Percentiles rank a stretch among this genome's conserved stretches.
phyloP scores from a whole-genome alignment of 2,329 filamentous ascomycete species.

The Fusarium sp. region DNA sequence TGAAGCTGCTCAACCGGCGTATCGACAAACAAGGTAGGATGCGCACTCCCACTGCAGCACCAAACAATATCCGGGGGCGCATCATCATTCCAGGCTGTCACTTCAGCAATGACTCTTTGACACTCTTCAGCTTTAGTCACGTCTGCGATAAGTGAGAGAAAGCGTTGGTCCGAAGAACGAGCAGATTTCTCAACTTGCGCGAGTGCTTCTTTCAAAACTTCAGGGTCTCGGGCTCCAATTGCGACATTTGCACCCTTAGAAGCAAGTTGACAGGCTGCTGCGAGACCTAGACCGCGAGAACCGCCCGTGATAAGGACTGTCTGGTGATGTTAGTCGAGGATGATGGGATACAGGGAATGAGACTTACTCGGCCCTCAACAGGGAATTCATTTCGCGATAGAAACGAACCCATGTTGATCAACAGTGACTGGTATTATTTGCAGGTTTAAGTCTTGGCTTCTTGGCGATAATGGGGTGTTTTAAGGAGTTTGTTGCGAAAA shows the following conservation, averaged over 20 bases:
- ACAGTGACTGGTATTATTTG: fast-evolving
- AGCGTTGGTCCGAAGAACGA: constrained; percentile 14
- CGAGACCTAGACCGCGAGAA: constrained; percentile 27
- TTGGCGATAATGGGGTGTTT: neutral
- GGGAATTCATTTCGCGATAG: constrained; percentile 21
- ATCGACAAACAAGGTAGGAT: constrained; percentile 33
- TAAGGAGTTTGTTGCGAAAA: neutral
- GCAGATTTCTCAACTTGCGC: constrained; percentile 16
- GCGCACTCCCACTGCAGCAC: constrained; percentile 35
- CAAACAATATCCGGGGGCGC: constrained; percentile 16
- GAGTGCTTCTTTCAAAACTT: constrained; percentile 13
- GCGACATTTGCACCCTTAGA: constrained; percentile 21
- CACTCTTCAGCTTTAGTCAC: constrained; percentile 25
- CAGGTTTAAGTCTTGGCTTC: neutral
- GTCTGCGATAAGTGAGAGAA: constrained; percentile 15
- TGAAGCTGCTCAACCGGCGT: constrained; percentile 32
- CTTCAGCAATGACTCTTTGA: constrained; percentile 15
- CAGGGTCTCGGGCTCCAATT: constrained; percentile 16
- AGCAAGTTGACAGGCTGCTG: constrained; percentile 29
- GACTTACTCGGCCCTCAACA: constrained; percentile 14
- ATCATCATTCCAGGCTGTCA: constrained; percentile 21
- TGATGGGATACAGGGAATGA: fast-evolving
- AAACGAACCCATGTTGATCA: constrained; percentile 5
- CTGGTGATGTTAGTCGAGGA: neutral
- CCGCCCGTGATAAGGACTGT: constrained; percentile 31